phyloP scores from a whole-genome alignment of 2,329 filamentous ascomycete genomes.

The Dryadomyces quercus-mongolicae region DNA sequence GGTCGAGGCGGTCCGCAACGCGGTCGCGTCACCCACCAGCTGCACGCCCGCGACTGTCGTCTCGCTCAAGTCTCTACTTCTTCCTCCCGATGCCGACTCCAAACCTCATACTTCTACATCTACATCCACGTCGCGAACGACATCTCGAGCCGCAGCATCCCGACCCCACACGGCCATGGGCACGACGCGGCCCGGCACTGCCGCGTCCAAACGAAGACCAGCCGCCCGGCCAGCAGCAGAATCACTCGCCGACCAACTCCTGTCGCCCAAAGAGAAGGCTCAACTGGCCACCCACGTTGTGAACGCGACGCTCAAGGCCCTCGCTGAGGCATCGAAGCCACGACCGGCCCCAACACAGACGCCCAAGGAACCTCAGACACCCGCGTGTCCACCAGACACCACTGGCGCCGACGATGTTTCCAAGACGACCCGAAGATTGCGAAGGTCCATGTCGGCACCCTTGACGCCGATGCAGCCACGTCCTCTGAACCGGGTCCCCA shows the following conservation, averaged over 20 bases:
- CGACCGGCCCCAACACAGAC: constrained; percentile 19
- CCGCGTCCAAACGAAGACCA: constrained; percentile 14
- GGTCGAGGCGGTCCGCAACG: constrained; percentile 33
- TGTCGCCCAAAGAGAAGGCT: constrained; percentile 48
- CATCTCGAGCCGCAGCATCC: constrained; percentile 9
- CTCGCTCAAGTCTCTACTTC: constrained; percentile 32
- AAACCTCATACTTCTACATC: constrained; percentile 5
- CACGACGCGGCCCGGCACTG: constrained; percentile 12
- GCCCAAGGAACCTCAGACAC: constrained; percentile 4
- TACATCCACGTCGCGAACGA: constrained; percentile 12
- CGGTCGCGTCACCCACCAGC: constrained; percentile 31
- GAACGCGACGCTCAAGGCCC: constrained; percentile 55
- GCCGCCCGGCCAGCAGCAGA: constrained; percentile 6
- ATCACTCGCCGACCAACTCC: constrained; percentile 7
- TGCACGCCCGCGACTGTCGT: constrained; percentile 33
- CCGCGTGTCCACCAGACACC: not conserved
- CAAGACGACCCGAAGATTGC: constrained; percentile 18
- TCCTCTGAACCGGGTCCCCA: constrained; percentile 47
- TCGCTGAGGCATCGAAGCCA: constrained; percentile 53
- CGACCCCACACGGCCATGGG: constrained; percentile 14
- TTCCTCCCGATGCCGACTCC: constrained; percentile 20
- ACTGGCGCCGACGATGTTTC: not conserved
- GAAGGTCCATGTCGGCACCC: constrained; percentile 44
- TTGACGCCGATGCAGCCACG: constrained; percentile 50
- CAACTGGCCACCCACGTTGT: constrained; percentile 61